These are phyloP conservation scores for Bretziella fagacearum DNA, from an alignment of 2,329 filamentous ascomycete genomes.

Conservation along the genomic window DNA sequence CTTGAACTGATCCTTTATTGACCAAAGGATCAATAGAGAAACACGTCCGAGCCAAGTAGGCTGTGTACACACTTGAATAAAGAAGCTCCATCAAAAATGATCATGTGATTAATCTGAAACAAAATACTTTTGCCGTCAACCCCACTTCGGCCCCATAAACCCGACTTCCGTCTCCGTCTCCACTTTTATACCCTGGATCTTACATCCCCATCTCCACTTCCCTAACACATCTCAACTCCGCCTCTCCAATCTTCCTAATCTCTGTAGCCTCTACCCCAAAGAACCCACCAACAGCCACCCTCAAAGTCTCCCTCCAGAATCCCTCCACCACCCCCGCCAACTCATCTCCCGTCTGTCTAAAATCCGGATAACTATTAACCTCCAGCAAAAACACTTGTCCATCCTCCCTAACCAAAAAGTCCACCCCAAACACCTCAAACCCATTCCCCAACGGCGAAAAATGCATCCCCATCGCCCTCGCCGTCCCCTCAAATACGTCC, in stretches of 20 bases:
- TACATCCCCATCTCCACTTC: constrained; percentile 33
- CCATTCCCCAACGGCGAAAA: constrained; percentile 79
- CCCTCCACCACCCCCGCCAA: constrained; percentile 54
- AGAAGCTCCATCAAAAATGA: no score
- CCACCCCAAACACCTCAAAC: constrained; percentile 83
- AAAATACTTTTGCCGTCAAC: no score
- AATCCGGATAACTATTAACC: constrained; percentile 93
- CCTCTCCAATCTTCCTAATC: constrained; percentile 16
- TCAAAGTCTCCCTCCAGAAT: constrained; percentile 60
- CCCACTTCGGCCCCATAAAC: no score
- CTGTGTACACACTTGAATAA: no score
- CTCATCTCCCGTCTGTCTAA: constrained; percentile 69
- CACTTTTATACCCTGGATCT: constrained; percentile 19
- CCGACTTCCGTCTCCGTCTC: no score
- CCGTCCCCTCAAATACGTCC: constrained; percentile 74
- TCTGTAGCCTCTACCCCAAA: constrained; percentile 29
- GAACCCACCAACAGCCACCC: constrained; percentile 49
- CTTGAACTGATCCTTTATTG: no score
- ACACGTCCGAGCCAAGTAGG: no score
- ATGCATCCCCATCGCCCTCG: constrained; percentile 67
- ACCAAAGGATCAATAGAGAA: no score
- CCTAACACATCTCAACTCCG: constrained; percentile 34
- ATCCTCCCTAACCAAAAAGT: constrained; percentile 61
- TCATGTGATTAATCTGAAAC: no score
- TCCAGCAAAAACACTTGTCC: constrained; percentile 64